phyloP scores from a whole-genome alignment of 2,329 filamentous ascomycete genomes.

The Ilyonectria robusta region DNA sequence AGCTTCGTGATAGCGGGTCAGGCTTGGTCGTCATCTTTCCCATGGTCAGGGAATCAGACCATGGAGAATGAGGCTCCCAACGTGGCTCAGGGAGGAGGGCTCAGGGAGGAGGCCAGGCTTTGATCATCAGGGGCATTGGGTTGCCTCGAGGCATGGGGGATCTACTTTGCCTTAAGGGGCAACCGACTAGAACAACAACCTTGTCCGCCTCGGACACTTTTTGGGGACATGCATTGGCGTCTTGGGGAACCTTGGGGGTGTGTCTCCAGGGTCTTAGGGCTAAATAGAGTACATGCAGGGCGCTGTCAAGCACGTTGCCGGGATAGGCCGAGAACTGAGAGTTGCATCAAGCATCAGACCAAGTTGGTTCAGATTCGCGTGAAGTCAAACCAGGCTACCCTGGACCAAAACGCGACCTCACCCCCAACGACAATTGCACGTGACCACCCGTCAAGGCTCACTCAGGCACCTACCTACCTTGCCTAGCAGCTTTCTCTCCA shows the following conservation, averaged over 20 bases:
- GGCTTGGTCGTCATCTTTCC: background rate
- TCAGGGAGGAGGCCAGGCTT: background rate
- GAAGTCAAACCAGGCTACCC: slow-evolving; percentile 16
- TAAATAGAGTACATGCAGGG: slow-evolving; percentile 29
- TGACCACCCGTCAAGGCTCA: slow-evolving; percentile 32
- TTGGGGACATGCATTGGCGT: slow-evolving; percentile 15
- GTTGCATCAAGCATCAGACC: slow-evolving; percentile 23
- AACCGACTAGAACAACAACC: slow-evolving; percentile 19
- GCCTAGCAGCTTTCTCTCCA: slow-evolving; percentile 6
- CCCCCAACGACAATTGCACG: slow-evolving; percentile 14
- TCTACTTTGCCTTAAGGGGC: slow-evolving; percentile 17
- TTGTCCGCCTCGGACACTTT: slow-evolving; percentile 19
- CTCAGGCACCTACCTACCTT: background rate
- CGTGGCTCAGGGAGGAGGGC: background rate
- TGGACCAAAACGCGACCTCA: background rate
- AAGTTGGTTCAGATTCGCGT: background rate
- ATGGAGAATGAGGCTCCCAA: background rate
- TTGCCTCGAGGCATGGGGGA: slow-evolving; percentile 3
- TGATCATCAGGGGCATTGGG: slow-evolving; percentile 6
- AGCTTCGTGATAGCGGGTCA: slow-evolving; percentile 9
- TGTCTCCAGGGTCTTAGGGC: slow-evolving; percentile 11
- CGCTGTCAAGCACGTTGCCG: slow-evolving; percentile 21
- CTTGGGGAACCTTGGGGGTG: slow-evolving; percentile 14
- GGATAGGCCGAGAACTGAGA: slow-evolving; percentile 19
- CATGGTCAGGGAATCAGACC: slow-evolving; percentile 9